Evolutionary conservation across 331 rosid genomes (phyloP).

Genomic region (Quercus tomentella): DNA sequence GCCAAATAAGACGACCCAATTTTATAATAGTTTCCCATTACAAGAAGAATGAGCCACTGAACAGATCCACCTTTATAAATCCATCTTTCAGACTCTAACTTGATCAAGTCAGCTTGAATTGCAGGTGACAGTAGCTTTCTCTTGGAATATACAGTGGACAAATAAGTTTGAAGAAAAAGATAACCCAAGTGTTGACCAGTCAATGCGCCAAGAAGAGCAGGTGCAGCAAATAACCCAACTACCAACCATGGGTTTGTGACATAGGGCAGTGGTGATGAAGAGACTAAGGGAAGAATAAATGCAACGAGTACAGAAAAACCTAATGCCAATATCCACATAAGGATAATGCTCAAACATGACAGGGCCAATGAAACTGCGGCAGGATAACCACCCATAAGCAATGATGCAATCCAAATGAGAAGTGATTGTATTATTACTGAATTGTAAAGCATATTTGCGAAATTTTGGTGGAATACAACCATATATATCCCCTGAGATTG

Average conservation of each 20-base stretch:
- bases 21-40: conserved; percentile 71
- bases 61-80: conserved; percentile 89
- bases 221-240: conserved; percentile 81
- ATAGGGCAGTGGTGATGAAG: conserved; percentile 77
- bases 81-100: conserved; percentile 97
- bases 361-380: conserved; percentile 74
- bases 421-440: conserved; percentile 88
- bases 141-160: conserved; percentile 46
- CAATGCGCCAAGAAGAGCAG: conserved; percentile 88
- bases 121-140: conserved; percentile 44
- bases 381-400: conserved; percentile 83
- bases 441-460: conserved; percentile 70
- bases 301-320: conserved; percentile 58
- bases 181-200: conserved; percentile 87
- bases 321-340: conserved; percentile 72
- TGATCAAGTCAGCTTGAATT: conserved; percentile 50
- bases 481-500: conserved; percentile 74
- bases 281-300: conserved; percentile 57
- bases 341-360: conserved; percentile 61
- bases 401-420: conserved; percentile 78
- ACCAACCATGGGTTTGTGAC: conserved; percentile 86
- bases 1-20: conserved; percentile 90
- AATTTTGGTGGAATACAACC: conserved; percentile 70
- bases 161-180: conserved; percentile 60
- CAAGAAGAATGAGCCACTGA: conserved; percentile 87